Evolutionary conservation across 164 flowering plant species (phyloP).

Genomic region (Vitis riparia): DNA sequence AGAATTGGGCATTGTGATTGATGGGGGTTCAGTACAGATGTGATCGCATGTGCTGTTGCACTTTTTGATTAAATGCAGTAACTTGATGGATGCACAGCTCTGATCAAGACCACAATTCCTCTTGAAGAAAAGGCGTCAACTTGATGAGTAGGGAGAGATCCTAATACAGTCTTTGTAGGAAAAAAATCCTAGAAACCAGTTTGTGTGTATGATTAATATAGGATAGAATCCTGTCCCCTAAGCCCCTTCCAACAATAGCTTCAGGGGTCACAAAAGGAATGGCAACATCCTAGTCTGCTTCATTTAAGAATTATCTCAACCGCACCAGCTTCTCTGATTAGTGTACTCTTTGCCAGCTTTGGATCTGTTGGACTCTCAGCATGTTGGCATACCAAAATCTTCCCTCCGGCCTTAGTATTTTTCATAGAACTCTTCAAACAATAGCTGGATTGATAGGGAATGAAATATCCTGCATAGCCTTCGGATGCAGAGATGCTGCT

Average conservation of each 20-base stretch:
- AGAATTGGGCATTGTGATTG: conserved; percentile 55
- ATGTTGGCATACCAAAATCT: conserved; percentile 68
- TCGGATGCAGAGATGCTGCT: conserved; percentile 64
- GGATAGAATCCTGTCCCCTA: conserved; percentile 51
- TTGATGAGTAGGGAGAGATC: conserved; percentile 63
- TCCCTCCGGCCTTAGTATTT: conserved; percentile 55
- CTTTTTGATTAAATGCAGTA: conserved; percentile 45
- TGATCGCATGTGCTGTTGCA: conserved; percentile 55
- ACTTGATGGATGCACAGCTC: conserved; percentile 56
- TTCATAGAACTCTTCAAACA: conserved; percentile 79
- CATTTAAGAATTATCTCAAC: conserved; percentile 81
- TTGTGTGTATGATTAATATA: conserved; percentile 63
- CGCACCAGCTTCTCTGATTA: conserved; percentile 78
- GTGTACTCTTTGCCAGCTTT: conserved; percentile 55
- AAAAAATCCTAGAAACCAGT: conserved; percentile 43
- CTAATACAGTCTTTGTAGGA: conserved; percentile 59
- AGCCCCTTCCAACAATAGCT: conserved; percentile 51
- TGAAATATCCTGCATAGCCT: conserved; percentile 66
- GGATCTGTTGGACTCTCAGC: conserved; percentile 65
- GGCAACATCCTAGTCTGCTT: conserved; percentile 61
- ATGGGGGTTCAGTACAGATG: conserved; percentile 66
- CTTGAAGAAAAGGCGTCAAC: conserved; percentile 77
- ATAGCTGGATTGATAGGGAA: conserved; percentile 84
- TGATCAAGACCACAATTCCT: conserved; percentile 69
- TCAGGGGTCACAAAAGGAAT: conserved; percentile 71